phyloP scores from a whole-genome alignment of 2,329 filamentous ascomycete genomes.

The Chaetomiaceae sp. region DNA sequence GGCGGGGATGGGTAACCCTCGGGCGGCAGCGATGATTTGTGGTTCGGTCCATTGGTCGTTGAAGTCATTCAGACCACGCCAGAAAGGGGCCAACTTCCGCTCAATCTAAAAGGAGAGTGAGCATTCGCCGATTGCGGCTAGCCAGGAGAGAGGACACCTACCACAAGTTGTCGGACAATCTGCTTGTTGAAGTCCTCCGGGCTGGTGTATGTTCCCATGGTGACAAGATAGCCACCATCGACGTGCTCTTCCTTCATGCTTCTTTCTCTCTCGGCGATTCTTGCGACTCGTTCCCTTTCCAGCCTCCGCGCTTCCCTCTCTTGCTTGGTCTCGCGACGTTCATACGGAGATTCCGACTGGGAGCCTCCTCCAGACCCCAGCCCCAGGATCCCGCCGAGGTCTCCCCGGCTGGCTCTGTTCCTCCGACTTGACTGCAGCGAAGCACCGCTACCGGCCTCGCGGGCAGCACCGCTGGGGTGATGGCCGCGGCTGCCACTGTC shows the following conservation, averaged over 20 bases:
- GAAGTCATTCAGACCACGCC: slow-evolving; percentile 88
- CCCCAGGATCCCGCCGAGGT: slow-evolving; percentile 43
- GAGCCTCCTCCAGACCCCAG: slow-evolving; percentile 35
- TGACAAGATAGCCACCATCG: slow-evolving; percentile 91
- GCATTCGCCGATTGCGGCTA: slow-evolving; percentile 13
- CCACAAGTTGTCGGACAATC: slow-evolving; percentile 84
- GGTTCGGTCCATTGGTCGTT: slow-evolving; percentile 86
- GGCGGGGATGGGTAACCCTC: slow-evolving; percentile 76
- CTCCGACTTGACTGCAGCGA: slow-evolving; percentile 26
- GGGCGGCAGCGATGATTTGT: slow-evolving; percentile 86
- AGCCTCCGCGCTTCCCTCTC: slow-evolving; percentile 82
- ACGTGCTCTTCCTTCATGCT: slow-evolving; percentile 90
- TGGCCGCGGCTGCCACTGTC: slow-evolving; percentile 26
- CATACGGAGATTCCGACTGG: slow-evolving; percentile 41
- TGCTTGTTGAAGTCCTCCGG: slow-evolving; percentile 89
- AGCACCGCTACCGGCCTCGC: slow-evolving; percentile 20
- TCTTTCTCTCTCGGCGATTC: slow-evolving; percentile 79
- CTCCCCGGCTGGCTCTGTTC: slow-evolving; percentile 38
- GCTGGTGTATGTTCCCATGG: slow-evolving; percentile 87
- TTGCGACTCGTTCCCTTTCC: slow-evolving; percentile 71
- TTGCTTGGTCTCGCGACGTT: slow-evolving; percentile 80
- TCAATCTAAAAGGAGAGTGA: slow-evolving; percentile 64
- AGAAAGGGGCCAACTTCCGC: slow-evolving; percentile 86
- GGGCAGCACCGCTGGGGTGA: slow-evolving; percentile 19
- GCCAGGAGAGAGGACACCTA: slow-evolving; percentile 37